Conservation (phyloP, 495 filamentous ascomycete genomes). For the Neurospora sp. region DNA sequence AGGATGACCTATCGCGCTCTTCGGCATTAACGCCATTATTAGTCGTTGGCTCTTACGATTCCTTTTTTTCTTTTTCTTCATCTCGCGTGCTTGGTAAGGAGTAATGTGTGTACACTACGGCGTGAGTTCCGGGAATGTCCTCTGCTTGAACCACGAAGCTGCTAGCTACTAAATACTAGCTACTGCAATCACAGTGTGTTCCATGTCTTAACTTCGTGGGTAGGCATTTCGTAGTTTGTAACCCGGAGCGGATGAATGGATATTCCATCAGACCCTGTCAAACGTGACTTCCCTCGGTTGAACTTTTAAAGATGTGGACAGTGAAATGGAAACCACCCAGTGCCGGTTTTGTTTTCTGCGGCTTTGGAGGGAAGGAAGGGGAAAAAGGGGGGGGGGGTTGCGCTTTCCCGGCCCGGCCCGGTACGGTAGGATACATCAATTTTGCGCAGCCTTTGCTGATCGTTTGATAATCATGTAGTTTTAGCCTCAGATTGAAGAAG, state of each 20-base stretch:
- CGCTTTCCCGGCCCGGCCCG: neutral
- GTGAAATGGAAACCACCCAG: neutral
- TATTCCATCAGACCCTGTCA: neutral
- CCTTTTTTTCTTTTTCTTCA: neutral
- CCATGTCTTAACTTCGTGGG: neutral
- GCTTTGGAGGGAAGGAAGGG: neutral
- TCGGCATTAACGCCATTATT: neutral
- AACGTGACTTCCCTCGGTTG: neutral
- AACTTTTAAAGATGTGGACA: neutral
- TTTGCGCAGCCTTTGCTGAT: neutral
- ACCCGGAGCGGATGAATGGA: neutral
- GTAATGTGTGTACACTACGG: neutral
- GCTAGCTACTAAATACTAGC: neutral
- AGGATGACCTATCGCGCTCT: neutral
- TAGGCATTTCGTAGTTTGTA: neutral
- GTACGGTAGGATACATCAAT: neutral
- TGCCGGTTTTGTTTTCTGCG: neutral
- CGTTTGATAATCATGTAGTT: neutral
- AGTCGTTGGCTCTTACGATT: neutral
- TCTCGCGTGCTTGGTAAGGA: neutral
- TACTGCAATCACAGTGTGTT: neutral
- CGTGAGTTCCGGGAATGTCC: neutral
- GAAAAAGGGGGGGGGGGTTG: neutral
- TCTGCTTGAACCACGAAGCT: neutral
- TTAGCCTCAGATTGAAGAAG: neutral